phyloP scores from a whole-genome alignment of 1,284 basidiomycete genomes.

The Xerocomus tenax region DNA sequence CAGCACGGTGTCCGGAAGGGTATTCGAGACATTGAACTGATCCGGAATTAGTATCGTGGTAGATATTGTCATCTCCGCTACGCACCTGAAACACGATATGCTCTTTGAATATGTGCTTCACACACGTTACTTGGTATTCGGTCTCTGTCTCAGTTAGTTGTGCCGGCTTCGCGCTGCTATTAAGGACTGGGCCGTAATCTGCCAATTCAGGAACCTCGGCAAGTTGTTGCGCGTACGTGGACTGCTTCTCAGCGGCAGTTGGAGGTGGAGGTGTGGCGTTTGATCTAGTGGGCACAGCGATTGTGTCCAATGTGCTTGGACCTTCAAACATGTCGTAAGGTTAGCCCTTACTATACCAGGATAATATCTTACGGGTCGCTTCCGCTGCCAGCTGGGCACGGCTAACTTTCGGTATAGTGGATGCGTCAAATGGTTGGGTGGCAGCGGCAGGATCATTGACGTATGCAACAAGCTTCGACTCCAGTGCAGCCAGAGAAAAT shows the following conservation, averaged over 20 bases:
- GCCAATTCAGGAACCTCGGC: slow-evolving; percentile 80
- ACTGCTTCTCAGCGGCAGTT: slow-evolving; percentile 75
- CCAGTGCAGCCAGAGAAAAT: slow-evolving; percentile 80
- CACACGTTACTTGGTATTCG: slow-evolving; percentile 93
- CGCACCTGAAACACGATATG: slow-evolving; percentile 91
- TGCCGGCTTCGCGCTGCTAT: slow-evolving; percentile 73
- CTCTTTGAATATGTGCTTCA: slow-evolving; percentile 95
- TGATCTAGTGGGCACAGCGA: slow-evolving; percentile 61
- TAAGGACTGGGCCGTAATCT: slow-evolving; percentile 79
- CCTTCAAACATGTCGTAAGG: slow-evolving; percentile 36
- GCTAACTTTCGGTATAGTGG: slow-evolving; percentile 83
- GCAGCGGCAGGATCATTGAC: slow-evolving; percentile 72
- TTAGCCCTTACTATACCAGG: not conserved
- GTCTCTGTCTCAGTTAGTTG: slow-evolving; percentile 95
- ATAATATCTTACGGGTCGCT: slow-evolving; percentile 56
- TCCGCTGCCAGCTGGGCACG: slow-evolving; percentile 83
- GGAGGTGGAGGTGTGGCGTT: slow-evolving; percentile 59
- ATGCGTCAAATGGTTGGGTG: slow-evolving; percentile 68
- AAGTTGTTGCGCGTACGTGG: slow-evolving; percentile 80
- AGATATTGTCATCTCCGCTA: not conserved
- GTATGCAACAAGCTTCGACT: slow-evolving; percentile 82
- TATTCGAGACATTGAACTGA: slow-evolving; percentile 96
- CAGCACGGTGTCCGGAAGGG: slow-evolving; percentile 94
- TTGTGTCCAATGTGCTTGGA: slow-evolving; percentile 75
- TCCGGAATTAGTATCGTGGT: slow-evolving; percentile 5